phyloP scores from a whole-genome alignment of 1,139 yeast species.

The Suhomyces anneliseae region DNA sequence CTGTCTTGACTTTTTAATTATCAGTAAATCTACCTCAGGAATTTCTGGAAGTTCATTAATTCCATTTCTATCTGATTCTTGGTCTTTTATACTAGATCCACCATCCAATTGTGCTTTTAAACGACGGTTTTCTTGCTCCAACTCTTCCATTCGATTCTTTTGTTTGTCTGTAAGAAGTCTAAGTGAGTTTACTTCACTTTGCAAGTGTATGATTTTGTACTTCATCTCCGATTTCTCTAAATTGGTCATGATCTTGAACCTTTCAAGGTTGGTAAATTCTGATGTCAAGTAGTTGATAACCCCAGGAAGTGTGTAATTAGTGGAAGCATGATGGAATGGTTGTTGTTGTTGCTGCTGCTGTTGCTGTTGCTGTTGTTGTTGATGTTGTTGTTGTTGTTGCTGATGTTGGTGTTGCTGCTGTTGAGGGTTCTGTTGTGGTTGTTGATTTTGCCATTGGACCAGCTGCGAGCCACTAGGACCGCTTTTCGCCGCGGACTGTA shows the following conservation, averaged over 20 bases:
- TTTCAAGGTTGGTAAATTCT: conserved; percentile 59
- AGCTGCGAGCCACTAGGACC: conserved; percentile 6
- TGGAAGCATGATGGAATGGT: conserved; percentile 14
- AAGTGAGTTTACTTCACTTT: conserved; percentile 53
- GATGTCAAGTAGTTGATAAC: conserved; percentile 62
- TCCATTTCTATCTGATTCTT: background rate
- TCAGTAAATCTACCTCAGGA: conserved; percentile 43
- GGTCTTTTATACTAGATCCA: background rate
- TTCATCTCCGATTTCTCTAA: conserved; percentile 59
- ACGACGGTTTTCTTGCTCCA: conserved; percentile 25
- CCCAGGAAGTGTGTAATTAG: conserved; percentile 59
- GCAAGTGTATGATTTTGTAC: conserved; percentile 52
- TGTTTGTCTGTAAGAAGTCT: conserved; percentile 40
- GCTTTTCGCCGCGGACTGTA: conserved; percentile 6
- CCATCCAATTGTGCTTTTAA: conserved; percentile 7
- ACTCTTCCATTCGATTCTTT: conserved; percentile 26
- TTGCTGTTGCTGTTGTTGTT: conserved; percentile 11
- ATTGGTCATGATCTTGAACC: conserved; percentile 56
- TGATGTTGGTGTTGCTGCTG: conserved; percentile 8
- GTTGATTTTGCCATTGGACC: conserved; percentile 13
- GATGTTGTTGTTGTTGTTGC: conserved; percentile 11
- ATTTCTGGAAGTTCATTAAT: conserved; percentile 16
- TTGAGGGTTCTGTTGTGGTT: conserved; percentile 1
- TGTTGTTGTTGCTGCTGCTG: conserved; percentile 16
- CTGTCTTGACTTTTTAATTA: conserved; percentile 39